Percentiles rank a stretch among this genome's conserved stretches.
Evolutionary conservation across 306 rosid genomes (phyloP).

Genomic region (Glycine tomentella): DNA sequence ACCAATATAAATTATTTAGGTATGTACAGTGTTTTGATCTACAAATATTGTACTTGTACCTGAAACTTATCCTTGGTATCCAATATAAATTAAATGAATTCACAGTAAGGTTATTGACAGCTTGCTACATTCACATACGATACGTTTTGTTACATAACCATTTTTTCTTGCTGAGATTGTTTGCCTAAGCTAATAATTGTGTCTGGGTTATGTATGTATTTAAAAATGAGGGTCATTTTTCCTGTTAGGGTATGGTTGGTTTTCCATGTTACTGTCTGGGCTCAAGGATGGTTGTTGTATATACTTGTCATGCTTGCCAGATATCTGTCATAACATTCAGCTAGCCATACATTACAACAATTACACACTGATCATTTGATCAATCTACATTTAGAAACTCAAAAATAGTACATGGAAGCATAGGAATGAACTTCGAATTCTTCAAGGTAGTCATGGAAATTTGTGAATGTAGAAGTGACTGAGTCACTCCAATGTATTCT

Average conservation of each 20-base stretch:
- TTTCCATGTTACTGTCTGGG: not conserved
- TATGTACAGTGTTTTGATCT: not conserved
- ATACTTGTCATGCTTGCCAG: not conserved
- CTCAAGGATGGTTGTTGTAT: not conserved
- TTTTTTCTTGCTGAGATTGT: not conserved
- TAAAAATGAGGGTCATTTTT: not conserved
- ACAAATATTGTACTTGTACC: conserved; percentile 14
- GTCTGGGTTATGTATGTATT: not conserved
- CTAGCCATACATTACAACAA: not conserved
- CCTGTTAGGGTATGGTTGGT: not conserved
- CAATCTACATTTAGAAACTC: not conserved
- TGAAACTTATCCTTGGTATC: not conserved
- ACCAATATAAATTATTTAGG: conserved; percentile 16
- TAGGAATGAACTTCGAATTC: not conserved
- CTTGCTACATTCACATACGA: not conserved
- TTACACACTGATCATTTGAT: not conserved
- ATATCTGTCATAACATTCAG: not conserved
- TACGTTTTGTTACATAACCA: not conserved
- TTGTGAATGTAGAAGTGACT: not conserved
- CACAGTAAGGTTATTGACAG: not conserved
- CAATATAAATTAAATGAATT: conserved; percentile 9
- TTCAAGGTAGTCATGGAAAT: not conserved
- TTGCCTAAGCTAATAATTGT: not conserved
- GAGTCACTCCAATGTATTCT: no score
- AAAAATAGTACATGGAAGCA: not conserved